A percentile compares a stretch with the other conserved stretches of the same genome.
Conservation (phyloP, 495 filamentous ascomycete species). For the Penicillium coprophilum region DNA sequence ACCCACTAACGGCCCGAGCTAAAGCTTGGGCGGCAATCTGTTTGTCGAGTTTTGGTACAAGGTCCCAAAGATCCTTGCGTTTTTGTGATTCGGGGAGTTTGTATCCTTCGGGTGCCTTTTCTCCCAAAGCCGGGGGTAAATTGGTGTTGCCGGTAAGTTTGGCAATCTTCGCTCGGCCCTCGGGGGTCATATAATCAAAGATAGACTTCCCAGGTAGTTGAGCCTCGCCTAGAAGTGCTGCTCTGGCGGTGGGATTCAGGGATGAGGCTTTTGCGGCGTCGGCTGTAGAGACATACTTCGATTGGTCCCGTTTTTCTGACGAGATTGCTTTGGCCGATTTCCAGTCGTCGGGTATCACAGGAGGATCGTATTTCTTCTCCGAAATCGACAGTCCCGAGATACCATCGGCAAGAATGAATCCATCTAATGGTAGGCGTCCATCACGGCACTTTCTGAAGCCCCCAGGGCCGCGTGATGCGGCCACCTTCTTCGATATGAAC, state of each 20-base stretch:
- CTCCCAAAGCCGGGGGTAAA: conserved; percentile 74
- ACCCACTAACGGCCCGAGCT: conserved; percentile 66
- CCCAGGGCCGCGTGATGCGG: conserved; percentile 53
- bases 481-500: conserved; percentile 74
- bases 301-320: conserved; percentile 29
- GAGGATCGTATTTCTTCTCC: conserved; percentile 69
- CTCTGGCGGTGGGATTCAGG: conserved; percentile 76
- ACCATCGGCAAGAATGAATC: conserved; percentile 74
- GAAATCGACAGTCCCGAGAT: conserved; percentile 52
- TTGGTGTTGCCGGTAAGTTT: conserved; percentile 71
- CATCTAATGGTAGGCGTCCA: conserved; percentile 79
- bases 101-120: conserved; percentile 66
- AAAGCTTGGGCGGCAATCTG: conserved; percentile 73
- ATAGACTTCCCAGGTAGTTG: conserved; percentile 89
- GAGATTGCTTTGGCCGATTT: conserved; percentile 58
- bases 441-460: conserved; percentile 82
- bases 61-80: conserved; percentile 57
- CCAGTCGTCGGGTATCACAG: conserved; percentile 76
- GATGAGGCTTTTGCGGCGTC: conserved; percentile 72
- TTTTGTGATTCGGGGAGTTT: conserved; percentile 58
- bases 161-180: conserved; percentile 74
- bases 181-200: conserved; percentile 87
- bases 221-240: conserved; percentile 77
- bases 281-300: conserved; percentile 64
- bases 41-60: conserved; percentile 74